Percentiles rank a stretch among this genome's conserved stretches.
Evolutionary conservation across 352 stramenopile species (phyloP).

Genomic region (Pythium aphanidermatum): DNA sequence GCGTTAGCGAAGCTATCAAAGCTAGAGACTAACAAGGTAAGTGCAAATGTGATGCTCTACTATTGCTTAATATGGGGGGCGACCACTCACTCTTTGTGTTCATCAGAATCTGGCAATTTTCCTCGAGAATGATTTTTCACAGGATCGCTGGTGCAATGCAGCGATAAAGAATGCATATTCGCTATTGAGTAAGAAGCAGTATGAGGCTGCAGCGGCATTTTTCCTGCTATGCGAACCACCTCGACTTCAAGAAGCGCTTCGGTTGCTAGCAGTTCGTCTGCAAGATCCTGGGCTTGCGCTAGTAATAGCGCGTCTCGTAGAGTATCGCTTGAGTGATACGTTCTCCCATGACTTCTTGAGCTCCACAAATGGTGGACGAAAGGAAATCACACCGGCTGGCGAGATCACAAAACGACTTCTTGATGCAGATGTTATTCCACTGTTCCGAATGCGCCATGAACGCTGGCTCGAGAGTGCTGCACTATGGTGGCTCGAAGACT

Average conservation of each 20-base stretch:
- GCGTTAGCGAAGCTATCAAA: slow-evolving; percentile 74
- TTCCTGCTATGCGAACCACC: slow-evolving; percentile 92
- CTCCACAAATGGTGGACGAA: slow-evolving; percentile 19
- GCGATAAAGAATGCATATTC: slow-evolving; percentile 95
- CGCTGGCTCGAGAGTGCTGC: slow-evolving; percentile 76
- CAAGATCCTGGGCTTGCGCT: slow-evolving; percentile 87
- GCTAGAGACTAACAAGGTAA: slow-evolving; percentile 63
- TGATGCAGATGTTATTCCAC: slow-evolving; percentile 57
- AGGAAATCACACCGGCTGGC: slow-evolving; percentile 56
- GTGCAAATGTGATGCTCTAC: too few relatives aligned
- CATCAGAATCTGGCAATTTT: slow-evolving; percentile 70
- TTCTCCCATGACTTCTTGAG: slow-evolving; percentile 48
- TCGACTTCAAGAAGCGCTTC: slow-evolving; percentile 89
- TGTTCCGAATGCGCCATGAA: slow-evolving; percentile 52
- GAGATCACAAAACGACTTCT: slow-evolving; percentile 47
- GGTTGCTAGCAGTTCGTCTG: slow-evolving; percentile 84
- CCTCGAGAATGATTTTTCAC: slow-evolving; percentile 74
- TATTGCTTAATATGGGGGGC: too few relatives aligned
- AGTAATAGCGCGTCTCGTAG: slow-evolving; percentile 83
- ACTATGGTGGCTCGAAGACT: slow-evolving; percentile 82
- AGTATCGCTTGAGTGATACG: slow-evolving; percentile 50
- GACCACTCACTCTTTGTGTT: too few relatives aligned
- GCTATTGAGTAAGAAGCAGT: slow-evolving; percentile 91
- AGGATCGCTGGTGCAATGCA: slow-evolving; percentile 78
- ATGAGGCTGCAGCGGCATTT: slow-evolving; percentile 85